Percentiles rank a stretch among this genome's conserved stretches.
Evolutionary conservation across 257 asterid genomes (phyloP).

Genomic region (Solanum clarkiae): DNA sequence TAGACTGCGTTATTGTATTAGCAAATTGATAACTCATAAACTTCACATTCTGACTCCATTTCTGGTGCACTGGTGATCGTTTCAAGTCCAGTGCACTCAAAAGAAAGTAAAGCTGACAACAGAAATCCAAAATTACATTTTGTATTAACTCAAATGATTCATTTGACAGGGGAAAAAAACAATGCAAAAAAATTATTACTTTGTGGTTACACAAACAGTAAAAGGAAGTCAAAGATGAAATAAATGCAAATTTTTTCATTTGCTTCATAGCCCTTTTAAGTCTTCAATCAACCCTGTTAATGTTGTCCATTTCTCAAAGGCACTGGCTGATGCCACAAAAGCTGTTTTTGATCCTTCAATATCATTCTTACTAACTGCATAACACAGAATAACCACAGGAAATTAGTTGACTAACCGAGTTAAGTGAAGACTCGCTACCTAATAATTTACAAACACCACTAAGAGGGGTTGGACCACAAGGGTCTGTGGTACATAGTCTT

Average conservation of each 20-base stretch:
- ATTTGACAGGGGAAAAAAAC: background rate
- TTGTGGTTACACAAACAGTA: background rate
- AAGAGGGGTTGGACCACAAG: background rate
- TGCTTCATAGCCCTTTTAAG: conserved; percentile 74
- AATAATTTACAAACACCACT: background rate
- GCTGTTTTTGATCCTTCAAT: conserved; percentile 61
- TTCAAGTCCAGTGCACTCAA: background rate
- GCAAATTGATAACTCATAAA: background rate
- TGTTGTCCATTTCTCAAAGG: conserved; percentile 77
- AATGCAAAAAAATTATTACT: background rate
- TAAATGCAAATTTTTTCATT: background rate
- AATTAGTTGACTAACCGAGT: background rate
- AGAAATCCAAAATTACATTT: background rate
- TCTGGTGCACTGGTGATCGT: background rate
- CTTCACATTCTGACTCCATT: background rate
- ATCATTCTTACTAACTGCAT: conserved; percentile 57
- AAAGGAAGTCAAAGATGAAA: background rate
- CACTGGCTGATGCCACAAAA: conserved; percentile 65
- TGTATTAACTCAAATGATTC: background rate
- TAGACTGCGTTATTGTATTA: background rate
- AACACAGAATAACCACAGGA: background rate
- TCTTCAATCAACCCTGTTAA: conserved; percentile 61
- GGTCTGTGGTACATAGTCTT: background rate
- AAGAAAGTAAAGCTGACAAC: background rate
- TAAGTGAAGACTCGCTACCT: background rate